phyloP scores from a whole-genome alignment of 768 basidiomycete species.

The Tubosaeta sp. region DNA sequence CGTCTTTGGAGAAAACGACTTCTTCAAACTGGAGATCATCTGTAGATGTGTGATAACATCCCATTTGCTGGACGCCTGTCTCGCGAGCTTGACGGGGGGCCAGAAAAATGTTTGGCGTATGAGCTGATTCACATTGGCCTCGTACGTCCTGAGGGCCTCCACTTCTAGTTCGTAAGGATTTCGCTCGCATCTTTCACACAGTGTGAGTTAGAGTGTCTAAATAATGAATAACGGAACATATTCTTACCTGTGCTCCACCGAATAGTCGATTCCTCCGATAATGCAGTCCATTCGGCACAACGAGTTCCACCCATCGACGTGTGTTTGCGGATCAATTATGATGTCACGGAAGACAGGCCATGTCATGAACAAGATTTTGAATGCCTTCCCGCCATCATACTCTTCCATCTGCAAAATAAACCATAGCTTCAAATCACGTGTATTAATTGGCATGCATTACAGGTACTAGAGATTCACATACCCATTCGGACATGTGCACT shows the following conservation, averaged over 20 bases:
- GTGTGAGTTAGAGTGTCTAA: too few species aligned
- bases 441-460: neutral
- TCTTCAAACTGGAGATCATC: neutral
- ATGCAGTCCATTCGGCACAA: neutral
- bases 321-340: too few species aligned
- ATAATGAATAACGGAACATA: too few species aligned
- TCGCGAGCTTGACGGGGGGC: too few species aligned
- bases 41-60: neutral
- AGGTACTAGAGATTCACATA: neutral
- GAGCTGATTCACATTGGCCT: too few species aligned
- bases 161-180: too few species aligned
- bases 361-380: neutral
- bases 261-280: neutral
- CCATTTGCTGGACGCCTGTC: too few species aligned
- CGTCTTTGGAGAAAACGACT: neutral
- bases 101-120: too few species aligned
- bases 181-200: too few species aligned
- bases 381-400: neutral
- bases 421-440: neutral
- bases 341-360: neutral
- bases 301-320: too few species aligned
- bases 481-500: neutral
- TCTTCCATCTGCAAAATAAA: neutral
- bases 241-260: too few species aligned
- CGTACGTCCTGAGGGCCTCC: too few species aligned